Evolutionary conservation across 2,329 filamentous ascomycete genomes (phyloP).

Genomic region (Elsinoe perseae): DNA sequence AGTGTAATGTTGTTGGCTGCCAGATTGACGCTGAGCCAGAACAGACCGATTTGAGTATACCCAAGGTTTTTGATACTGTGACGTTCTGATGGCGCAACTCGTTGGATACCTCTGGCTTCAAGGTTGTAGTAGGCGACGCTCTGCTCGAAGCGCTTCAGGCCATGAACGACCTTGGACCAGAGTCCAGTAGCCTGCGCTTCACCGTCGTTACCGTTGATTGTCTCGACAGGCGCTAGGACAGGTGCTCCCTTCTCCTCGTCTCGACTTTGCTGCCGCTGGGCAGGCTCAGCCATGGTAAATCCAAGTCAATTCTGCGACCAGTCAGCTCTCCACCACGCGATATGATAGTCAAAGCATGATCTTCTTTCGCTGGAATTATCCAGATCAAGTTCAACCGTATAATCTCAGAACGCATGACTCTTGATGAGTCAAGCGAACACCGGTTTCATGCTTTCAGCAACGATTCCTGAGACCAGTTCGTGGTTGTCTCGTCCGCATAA

Average conservation of each 20-base stretch:
- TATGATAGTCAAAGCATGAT: conserved; percentile 38
- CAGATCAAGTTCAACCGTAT: conserved; percentile 50
- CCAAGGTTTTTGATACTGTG: conserved; percentile 43
- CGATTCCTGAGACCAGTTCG: conserved; percentile 12
- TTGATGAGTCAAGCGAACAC: conserved; percentile 7
- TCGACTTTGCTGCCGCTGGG: background rate
- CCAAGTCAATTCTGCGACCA: conserved; percentile 16
- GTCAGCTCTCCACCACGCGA: conserved; percentile 17
- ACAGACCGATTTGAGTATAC: conserved; percentile 48
- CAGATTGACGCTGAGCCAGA: conserved; percentile 58
- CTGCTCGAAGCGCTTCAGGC: conserved; percentile 31
- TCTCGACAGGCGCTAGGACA: conserved; percentile 6
- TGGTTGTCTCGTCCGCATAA: conserved; percentile 2
- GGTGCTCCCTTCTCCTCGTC: conserved; percentile 22
- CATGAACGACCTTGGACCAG: conserved; percentile 6
- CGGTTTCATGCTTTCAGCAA: conserved; percentile 14
- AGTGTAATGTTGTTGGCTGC: conserved; percentile 57
- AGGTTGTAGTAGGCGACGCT: conserved; percentile 46
- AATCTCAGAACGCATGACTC: conserved; percentile 38
- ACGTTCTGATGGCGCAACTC: conserved; percentile 49
- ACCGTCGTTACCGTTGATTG: background rate
- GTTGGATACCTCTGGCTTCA: conserved; percentile 53
- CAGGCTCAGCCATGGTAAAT: conserved; percentile 21
- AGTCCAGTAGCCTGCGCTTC: conserved; percentile 8
- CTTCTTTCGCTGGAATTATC: conserved; percentile 47